These are phyloP conservation scores for Musa beccarii DNA, from an alignment of 176 grass and related monocot genomes.

Conservation along the genomic window DNA sequence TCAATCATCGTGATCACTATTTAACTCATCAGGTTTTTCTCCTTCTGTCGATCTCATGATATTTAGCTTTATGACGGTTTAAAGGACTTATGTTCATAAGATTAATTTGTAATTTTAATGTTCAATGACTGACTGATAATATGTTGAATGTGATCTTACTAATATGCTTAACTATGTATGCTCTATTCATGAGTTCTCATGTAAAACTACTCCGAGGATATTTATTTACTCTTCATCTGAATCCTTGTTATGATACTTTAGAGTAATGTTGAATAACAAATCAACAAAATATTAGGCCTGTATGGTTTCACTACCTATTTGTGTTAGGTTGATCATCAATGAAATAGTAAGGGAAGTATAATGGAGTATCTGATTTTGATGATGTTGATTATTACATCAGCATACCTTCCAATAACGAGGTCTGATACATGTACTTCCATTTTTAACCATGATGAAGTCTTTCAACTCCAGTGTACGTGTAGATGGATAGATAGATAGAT, in stretches of 20 bases:
- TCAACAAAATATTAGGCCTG: neutral
- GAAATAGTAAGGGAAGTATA: neutral
- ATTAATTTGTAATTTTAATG: neutral
- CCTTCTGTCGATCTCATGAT: neutral
- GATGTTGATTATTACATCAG: neutral
- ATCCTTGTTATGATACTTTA: neutral
- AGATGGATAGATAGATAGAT: too few relatives aligned
- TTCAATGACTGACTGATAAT: too few relatives aligned
- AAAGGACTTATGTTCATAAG: neutral
- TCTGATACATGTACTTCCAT: too few relatives aligned
- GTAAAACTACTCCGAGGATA: neutral
- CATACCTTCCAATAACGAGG: neutral
- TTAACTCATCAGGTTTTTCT: conserved; percentile 15
- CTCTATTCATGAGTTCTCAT: neutral
- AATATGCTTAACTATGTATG: neutral
- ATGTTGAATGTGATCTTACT: neutral
- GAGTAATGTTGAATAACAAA: neutral
- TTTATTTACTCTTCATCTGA: neutral
- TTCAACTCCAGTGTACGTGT: too few relatives aligned
- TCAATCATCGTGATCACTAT: conserved; percentile 19
- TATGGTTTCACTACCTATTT: neutral
- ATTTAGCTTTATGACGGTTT: neutral
- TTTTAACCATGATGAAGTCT: too few relatives aligned
- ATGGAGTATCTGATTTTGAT: neutral
- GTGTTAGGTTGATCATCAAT: neutral